Conservation (phyloP, 495 filamentous ascomycete genomes). For the Trypethelium eluteriae region DNA sequence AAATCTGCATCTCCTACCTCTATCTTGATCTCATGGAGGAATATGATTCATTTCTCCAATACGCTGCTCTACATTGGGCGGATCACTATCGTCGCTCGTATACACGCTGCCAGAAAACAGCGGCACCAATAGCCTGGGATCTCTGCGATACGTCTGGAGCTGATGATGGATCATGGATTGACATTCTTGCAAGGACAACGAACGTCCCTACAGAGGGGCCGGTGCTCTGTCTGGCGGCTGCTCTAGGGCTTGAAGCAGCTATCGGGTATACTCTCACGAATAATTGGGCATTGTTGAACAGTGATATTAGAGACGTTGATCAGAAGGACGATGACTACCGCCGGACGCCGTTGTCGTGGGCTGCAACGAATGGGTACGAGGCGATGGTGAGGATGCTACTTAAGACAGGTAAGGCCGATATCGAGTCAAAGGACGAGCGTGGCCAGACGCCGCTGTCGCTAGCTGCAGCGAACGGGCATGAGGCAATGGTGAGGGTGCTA, state of each 20-base stretch:
- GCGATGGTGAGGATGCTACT: not conserved
- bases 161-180: not conserved
- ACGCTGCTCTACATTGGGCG: not conserved
- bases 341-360: constrained; percentile 25
- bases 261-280: not conserved
- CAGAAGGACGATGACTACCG: constrained; percentile 18
- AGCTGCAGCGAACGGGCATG: no score
- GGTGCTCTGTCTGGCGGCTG: constrained; percentile 1
- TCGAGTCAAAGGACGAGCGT: no score
- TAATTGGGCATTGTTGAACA: constrained; percentile 8
- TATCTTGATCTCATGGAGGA: not conserved
- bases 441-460: no score
- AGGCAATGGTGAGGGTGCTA: no score
- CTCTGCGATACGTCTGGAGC: not conserved
- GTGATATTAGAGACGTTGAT: constrained; percentile 20
- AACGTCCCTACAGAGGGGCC: not conserved
- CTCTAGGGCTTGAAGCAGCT: constrained; percentile 19
- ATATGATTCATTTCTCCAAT: not conserved
- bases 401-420: not conserved
- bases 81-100: not conserved
- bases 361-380: not conserved
- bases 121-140: not conserved
- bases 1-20: not conserved
- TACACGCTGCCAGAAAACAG: not conserved
- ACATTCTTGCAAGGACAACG: not conserved